Conservation (phyloP, 2,329 filamentous ascomycete genomes). For the Xylogone sp. region DNA sequence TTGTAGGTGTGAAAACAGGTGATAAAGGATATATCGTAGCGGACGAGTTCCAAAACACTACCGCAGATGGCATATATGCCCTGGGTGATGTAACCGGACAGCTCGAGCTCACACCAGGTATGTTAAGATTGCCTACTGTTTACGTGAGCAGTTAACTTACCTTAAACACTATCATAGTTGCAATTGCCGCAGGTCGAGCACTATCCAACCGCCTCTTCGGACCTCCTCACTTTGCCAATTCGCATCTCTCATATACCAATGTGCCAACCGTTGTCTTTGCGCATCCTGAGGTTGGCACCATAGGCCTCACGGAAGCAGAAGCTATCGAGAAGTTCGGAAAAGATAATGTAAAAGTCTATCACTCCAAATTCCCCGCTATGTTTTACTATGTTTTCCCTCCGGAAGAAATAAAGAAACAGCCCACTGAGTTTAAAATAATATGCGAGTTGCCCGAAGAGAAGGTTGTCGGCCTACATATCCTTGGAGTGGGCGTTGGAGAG, state of each 20-base stretch:
- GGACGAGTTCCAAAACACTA: conserved; percentile 48
- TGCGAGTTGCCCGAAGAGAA: conserved; percentile 44
- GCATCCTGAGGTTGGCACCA: conserved; percentile 45
- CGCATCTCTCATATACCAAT: conserved; percentile 43
- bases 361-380: conserved; percentile 45
- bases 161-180: conserved; percentile 38
- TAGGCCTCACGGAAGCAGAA: conserved; percentile 45
- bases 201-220: conserved; percentile 47
- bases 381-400: conserved; percentile 41
- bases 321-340: conserved; percentile 42
- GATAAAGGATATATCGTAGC: conserved; percentile 37
- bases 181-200: conserved; percentile 46
- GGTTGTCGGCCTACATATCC: conserved; percentile 45
- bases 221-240: conserved; percentile 35
- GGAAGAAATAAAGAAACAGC: conserved; percentile 43
- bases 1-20: conserved; percentile 37
- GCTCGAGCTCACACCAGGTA: conserved; percentile 45
- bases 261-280: conserved; percentile 50
- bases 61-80: conserved; percentile 41
- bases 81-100: conserved; percentile 48
- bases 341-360: conserved; percentile 46
- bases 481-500: conserved; percentile 51
- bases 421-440: conserved; percentile 47
- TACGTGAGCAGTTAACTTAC: too few species aligned
- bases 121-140: too few species aligned